A percentile compares a stretch with the other conserved stretches of the same genome.
These are phyloP conservation scores for Colletotrichum sp. DNA, from an alignment of 2,329 filamentous ascomycete species.

Conservation along the genomic window DNA sequence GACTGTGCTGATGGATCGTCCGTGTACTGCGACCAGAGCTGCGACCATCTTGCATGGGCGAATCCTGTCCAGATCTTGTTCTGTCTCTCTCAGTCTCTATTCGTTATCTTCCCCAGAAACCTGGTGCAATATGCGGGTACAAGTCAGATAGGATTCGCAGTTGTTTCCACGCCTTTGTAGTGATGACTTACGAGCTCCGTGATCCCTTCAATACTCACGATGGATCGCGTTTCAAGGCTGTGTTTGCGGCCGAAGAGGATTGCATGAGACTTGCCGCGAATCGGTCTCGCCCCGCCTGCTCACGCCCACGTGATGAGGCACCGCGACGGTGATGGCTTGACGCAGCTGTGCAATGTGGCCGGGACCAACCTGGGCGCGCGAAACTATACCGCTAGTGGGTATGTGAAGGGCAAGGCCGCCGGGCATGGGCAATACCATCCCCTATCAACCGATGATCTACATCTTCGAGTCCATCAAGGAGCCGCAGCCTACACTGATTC, in stretches of 20 bases:
- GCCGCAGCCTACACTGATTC: too few species aligned
- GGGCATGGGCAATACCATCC: too few species aligned
- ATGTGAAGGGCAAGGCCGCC: neutral
- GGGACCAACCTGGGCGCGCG: neutral
- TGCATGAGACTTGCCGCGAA: neutral
- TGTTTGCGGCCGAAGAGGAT: neutral
- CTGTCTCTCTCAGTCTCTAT: neutral
- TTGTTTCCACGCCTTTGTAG: neutral
- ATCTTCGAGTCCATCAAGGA: too few species aligned
- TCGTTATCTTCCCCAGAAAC: neutral
- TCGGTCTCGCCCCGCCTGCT: neutral
- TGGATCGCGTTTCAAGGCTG: neutral
- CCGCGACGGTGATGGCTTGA: neutral
- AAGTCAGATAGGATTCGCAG: fast-evolving
- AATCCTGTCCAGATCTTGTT: neutral
- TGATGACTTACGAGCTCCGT: neutral
- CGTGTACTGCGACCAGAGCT: neutral
- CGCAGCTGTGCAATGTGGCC: neutral
- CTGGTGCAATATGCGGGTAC: neutral
- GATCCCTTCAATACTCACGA: neutral
- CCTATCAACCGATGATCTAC: too few species aligned
- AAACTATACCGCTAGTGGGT: neutral
- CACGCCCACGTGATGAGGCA: neutral
- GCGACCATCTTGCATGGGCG: neutral
- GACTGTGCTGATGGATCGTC: neutral